Evolutionary conservation across 768 basidiomycete species (phyloP).

Genomic region (Kwoniella mangroviensis): DNA sequence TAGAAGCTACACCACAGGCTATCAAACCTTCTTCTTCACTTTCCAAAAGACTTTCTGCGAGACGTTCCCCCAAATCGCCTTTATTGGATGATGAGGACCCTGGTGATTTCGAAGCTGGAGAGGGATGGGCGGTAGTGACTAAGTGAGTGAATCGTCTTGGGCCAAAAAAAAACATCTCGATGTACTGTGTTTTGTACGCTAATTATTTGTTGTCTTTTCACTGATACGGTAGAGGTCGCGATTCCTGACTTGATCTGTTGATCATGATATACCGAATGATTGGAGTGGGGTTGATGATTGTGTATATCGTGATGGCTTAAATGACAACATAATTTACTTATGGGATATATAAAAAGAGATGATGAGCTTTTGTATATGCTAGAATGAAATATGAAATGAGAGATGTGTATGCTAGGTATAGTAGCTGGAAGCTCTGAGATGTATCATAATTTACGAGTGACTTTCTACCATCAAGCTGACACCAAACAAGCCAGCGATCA

Average conservation of each 20-base stretch:
- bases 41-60: constrained; percentile 30
- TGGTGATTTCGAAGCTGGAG: constrained; percentile 49
- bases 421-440: no score
- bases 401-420: not conserved
- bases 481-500: no score
- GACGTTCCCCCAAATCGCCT: constrained; percentile 41
- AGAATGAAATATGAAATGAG: not conserved
- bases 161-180: no score
- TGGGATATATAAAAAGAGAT: not conserved
- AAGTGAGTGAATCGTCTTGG: no score
- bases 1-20: constrained; percentile 18
- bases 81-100: constrained; percentile 52
- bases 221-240: constrained; percentile 17
- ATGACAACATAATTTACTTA: not conserved
- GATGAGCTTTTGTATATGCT: not conserved
- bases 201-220: no score
- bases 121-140: constrained; percentile 52
- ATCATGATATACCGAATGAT: constrained; percentile 23
- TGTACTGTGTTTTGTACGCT: not conserved
- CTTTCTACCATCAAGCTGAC: no score
- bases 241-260: constrained; percentile 24
- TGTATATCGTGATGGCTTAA: constrained; percentile 25
- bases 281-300: constrained; percentile 14
- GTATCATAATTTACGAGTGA: no score
- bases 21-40: constrained; percentile 3